Base-by-base conservation (phyloP, 345 rosid species). In the Citrus inodora region DNA sequence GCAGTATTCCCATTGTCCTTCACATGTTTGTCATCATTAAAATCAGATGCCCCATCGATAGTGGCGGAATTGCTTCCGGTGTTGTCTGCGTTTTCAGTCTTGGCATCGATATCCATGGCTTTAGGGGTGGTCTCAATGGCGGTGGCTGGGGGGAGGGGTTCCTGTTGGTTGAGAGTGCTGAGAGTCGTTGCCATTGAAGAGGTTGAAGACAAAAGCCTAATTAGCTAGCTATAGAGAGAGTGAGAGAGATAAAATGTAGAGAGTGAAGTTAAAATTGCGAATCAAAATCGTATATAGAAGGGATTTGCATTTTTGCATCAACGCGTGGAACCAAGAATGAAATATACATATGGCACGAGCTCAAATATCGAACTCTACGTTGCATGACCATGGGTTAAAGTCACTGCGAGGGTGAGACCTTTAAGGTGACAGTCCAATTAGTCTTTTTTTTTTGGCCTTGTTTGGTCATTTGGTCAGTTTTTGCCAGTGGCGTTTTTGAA, bases 321-420 rank as follows among this genome's bases (percentile, higher is more conserved):
- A 70, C 74, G 74, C 61, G 74, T 70, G 74, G 74, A 70, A 51
- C n/a, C 40, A 19, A 70, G 27, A 17, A 70, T 9, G 25, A 27
- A 27, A 11, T 2, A 48, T 48, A 70, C 37, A 70, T 40, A 11
- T 53, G 74, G 74, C 74, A 70, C 4, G 14, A 61, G 53, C 22
- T 25, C 14, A 65, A 1, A 1, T n/a, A 19, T 51, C 40, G 24
- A 33, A 2, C 25, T 19, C 74, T 53, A 70, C 74, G 74, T 70
- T 30, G 74, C 27, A 70, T 51, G 74, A 53, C 27, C 13, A 2
- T 7, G 17, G 21, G 38, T 27, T 51, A 28, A 9, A 21, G 4
- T 70, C 4, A 70, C 40, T 0, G 0, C 0, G 1, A 27, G 4
- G 38, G 35, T 51, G 17, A 48, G 33, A 4, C 3, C 0, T n/a